Evolutionary conservation across 2,329 filamentous ascomycete species (phyloP).

Genomic region (Alternaria sp.): DNA sequence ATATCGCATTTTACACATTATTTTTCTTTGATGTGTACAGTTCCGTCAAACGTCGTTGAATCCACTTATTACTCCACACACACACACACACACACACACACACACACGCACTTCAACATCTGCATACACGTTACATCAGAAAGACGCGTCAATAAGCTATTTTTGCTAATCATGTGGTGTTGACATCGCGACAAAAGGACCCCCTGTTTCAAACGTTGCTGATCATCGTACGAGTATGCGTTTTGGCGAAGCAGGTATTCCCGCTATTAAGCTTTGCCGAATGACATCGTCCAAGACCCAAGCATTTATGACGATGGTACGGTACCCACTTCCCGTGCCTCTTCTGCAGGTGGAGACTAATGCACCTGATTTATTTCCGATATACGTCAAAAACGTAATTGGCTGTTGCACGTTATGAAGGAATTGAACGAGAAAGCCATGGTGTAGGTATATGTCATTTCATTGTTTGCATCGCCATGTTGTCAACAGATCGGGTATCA

Average conservation of each 20-base stretch:
- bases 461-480: neutral
- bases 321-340: slow-evolving; percentile 4
- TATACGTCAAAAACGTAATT: neutral
- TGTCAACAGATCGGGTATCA: slow-evolving; percentile 11
- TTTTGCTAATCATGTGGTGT: neutral
- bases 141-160: neutral
- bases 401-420: neutral
- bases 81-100: neutral
- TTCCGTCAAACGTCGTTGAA: neutral
- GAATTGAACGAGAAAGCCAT: neutral
- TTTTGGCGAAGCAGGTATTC: neutral
- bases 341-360: neutral
- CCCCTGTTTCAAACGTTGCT: neutral
- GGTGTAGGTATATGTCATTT: neutral
- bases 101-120: neutral
- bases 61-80: neutral
- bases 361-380: neutral
- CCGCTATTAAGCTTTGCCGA: slow-evolving; percentile 10
- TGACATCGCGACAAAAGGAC: neutral
- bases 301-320: neutral
- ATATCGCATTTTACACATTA: neutral
- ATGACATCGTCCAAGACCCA: slow-evolving; percentile 18
- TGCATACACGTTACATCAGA: neutral
- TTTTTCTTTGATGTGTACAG: neutral
- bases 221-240: neutral